Base-by-base conservation (phyloP, 2,329 filamentous ascomycete species). In the Phymatotrichopsis omnivora region DNA sequence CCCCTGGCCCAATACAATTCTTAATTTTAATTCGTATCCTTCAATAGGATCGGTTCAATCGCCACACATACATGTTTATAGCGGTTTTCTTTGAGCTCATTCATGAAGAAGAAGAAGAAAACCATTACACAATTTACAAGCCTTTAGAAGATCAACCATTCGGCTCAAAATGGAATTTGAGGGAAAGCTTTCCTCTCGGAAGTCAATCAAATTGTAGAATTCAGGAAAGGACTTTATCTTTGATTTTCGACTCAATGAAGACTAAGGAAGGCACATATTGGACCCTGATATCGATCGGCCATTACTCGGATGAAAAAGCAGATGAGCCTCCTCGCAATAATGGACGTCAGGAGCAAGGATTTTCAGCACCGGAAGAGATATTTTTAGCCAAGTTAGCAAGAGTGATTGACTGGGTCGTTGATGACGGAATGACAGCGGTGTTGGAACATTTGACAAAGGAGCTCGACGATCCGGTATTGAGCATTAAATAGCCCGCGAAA, bases 371-470 rank as follows among this genome's bases (percentile, higher is more conserved):
- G 7, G 44, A 47, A 24, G 44, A 47, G 19, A 31, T 47, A 12
- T 47, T 47, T 22, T 22, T 47, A 6, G 44, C 42, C 22, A 47
- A 47, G 23, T 22, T 47, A 25, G 43, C 43, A 2, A 39, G 43
- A 23, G 29, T 41, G 11, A 41, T 46, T 25, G 43, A 46, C 31
- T 40, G 30, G 29, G 43, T 32, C 6, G 35, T 46, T 11, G 43
- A 46, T 33, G 43, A 46, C 20, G 43, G 43, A 12, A 46, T 46
- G 43, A 17, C 28, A 11, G 19, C 30, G 4, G 43, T 46, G 3
- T 16, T 46, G 12, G 16, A 40, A 19, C 35, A 33, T 12, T 28
- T 46, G 12, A 31, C 39, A 28, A 6, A 25, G 7, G 33, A 46
- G 14, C 43, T 46, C 5, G 43, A 30, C n/a, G 24, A 32, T 14